A percentile compares a stretch with the other conserved stretches of the same genome.
These are phyloP conservation scores for Pleurotus cornucopiae DNA, from an alignment of 768 basidiomycete species.

Conservation along the genomic window DNA sequence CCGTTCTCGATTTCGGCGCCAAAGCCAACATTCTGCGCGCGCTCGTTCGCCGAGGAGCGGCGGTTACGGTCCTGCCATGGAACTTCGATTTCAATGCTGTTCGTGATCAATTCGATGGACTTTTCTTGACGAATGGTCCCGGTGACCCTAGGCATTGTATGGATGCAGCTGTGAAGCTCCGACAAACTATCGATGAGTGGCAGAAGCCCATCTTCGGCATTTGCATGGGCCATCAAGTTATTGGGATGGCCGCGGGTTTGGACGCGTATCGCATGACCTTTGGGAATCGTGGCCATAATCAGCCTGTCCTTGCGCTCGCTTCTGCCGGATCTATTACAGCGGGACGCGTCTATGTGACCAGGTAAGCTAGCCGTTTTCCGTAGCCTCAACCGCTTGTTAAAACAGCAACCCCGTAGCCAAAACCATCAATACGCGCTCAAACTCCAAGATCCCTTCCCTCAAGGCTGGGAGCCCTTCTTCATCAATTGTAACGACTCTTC, in stretches of 20 bases:
- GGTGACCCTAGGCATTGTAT: slow-evolving; percentile 90
- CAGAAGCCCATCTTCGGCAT: slow-evolving; percentile 93
- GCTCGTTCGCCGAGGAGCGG: slow-evolving; percentile 85
- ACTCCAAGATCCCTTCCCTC: slow-evolving; percentile 91
- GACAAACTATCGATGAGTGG: slow-evolving; percentile 85
- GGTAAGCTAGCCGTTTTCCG: slow-evolving; percentile 37
- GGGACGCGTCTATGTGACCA: slow-evolving; percentile 95
- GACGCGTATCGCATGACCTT: slow-evolving; percentile 99
- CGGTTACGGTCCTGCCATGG: slow-evolving; percentile 96
- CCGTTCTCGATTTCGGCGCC: slow-evolving; percentile 94
- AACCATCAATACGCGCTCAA: slow-evolving; percentile 98
- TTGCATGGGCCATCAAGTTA: slow-evolving; percentile 98
- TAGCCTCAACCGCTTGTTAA: slow-evolving; percentile 5
- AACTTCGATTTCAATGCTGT: slow-evolving; percentile 93
- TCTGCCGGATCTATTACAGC: slow-evolving; percentile 90
- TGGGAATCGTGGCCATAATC: slow-evolving; percentile 99
- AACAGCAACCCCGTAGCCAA: slow-evolving; percentile 47
- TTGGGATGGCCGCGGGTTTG: slow-evolving; percentile 95
- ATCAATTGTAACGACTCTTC: slow-evolving; percentile 99
- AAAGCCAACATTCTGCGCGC: slow-evolving; percentile 97
- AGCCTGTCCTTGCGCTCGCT: slow-evolving; percentile 95
- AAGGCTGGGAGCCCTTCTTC: slow-evolving; percentile 98
- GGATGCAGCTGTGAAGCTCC: slow-evolving; percentile 77
- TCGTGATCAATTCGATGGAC: slow-evolving; percentile 87
- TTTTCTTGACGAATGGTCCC: slow-evolving; percentile 96